A percentile compares a stretch with the other conserved stretches of the same genome.
Conservation (phyloP, 805 yeast genomes). For the Wickerhamiella bombiphila region DNA sequence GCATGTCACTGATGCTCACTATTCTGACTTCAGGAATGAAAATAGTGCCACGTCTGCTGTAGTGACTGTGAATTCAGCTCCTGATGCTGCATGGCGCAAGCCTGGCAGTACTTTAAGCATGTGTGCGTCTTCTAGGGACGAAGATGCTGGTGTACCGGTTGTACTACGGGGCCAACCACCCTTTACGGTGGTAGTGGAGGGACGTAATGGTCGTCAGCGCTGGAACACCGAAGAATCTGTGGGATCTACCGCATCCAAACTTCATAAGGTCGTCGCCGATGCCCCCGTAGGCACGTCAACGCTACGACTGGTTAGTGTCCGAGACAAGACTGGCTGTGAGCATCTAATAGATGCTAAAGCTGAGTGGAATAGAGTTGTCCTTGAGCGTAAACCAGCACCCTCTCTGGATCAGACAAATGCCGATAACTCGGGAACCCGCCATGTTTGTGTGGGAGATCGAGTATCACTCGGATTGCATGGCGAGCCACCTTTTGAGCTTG, state of each 20-base stretch:
- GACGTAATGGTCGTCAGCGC: conserved; percentile 29
- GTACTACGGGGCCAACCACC: conserved; percentile 12
- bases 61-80: background rate
- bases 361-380: conserved; percentile 1
- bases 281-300: conserved; percentile 58
- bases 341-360: conserved; percentile 22
- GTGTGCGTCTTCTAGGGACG: conserved; percentile 2
- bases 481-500: conserved; percentile 60
- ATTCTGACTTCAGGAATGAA: background rate
- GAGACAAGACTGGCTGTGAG: conserved; percentile 59
- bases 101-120: conserved; percentile 1
- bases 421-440: conserved; percentile 17
- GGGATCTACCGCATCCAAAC: conserved; percentile 20
- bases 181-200: conserved; percentile 4
- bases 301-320: conserved; percentile 40
- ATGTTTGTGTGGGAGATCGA: conserved; percentile 88
- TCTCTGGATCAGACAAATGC: background rate
- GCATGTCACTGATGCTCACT: background rate
- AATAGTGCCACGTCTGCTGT: background rate
- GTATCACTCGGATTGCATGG: conserved; percentile 66
- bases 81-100: background rate
- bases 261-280: conserved; percentile 33
- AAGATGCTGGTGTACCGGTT: conserved; percentile 2
- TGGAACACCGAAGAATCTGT: background rate
- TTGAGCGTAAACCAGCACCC: background rate